phyloP scores from a whole-genome alignment of 2,329 filamentous ascomycete genomes.

The Xylariales sp. region DNA sequence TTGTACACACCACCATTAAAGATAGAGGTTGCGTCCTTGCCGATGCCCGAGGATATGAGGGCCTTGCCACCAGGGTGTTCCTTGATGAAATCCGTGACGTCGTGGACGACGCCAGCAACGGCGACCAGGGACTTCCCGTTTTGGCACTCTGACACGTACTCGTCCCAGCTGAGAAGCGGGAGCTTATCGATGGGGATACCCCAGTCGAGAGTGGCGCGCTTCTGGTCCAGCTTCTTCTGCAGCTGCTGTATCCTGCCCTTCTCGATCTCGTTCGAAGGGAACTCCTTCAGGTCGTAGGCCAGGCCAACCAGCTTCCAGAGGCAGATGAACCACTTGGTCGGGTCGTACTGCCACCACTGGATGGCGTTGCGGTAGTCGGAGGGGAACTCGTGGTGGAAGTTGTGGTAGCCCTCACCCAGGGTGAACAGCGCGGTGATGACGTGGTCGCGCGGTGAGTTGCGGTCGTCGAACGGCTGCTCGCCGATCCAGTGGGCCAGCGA shows the following conservation, averaged over 20 bases:
- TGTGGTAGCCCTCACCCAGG: slow-evolving; percentile 87
- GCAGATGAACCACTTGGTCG: slow-evolving; percentile 88
- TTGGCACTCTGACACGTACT: slow-evolving; percentile 56
- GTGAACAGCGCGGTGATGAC: slow-evolving; percentile 81
- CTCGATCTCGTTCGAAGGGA: slow-evolving; percentile 79
- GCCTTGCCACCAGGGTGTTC: slow-evolving; percentile 61
- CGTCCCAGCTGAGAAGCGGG: slow-evolving; percentile 60
- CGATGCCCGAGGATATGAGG: slow-evolving; percentile 57
- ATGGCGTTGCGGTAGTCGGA: slow-evolving; percentile 92
- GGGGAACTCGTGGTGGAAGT: slow-evolving; percentile 94
- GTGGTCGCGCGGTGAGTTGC: slow-evolving; percentile 86
- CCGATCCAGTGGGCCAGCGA: slow-evolving; percentile 87
- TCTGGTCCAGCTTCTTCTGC: slow-evolving; percentile 62
- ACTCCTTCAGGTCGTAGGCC: slow-evolving; percentile 84
- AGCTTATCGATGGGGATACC: slow-evolving; percentile 46
- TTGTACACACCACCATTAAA: slow-evolving; percentile 64
- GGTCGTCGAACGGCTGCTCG: slow-evolving; percentile 89
- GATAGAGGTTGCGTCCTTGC: slow-evolving; percentile 63
- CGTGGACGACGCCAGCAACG: slow-evolving; percentile 58
- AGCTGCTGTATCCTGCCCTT: slow-evolving; percentile 63
- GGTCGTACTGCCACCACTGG: slow-evolving; percentile 87
- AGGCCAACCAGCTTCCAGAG: slow-evolving; percentile 78
- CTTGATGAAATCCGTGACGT: slow-evolving; percentile 58
- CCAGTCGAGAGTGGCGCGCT: slow-evolving; percentile 57
- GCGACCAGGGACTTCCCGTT: slow-evolving; percentile 53